These are phyloP conservation scores for Xanthoceras sorbifolium DNA, from an alignment of 345 rosid genomes.

Conservation along the genomic window DNA sequence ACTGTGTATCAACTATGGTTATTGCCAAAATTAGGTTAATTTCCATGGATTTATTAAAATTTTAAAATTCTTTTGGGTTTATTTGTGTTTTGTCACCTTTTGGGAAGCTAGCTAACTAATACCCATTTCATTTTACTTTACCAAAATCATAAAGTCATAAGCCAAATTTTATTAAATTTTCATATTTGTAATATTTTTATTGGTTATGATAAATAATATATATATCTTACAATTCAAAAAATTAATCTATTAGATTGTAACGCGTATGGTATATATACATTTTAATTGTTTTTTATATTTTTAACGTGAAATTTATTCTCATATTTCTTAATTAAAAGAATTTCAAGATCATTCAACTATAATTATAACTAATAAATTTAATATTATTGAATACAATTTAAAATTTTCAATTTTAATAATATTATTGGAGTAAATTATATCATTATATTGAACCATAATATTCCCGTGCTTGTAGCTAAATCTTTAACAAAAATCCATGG, in stretches of 20 bases:
- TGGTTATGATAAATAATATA: too few species aligned
- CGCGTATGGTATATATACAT: too few species aligned
- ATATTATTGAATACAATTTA: background rate
- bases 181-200: too few species aligned
- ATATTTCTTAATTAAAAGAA: too few species aligned
- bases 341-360: background rate
- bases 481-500: background rate
- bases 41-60: background rate
- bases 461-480: background rate
- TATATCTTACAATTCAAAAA: too few species aligned
- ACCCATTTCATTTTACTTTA: background rate
- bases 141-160: background rate
- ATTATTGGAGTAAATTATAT: background rate
- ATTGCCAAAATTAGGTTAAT: constrained; percentile 1
- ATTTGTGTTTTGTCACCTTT: background rate
- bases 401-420: background rate
- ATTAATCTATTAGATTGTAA: too few species aligned
- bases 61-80: background rate
- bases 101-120: background rate
- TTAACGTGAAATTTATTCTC: too few species aligned
- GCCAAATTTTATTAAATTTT: too few species aligned
- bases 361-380: background rate
- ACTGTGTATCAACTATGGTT: background rate
- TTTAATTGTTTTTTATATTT: too few species aligned
- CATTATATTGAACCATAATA: background rate